Conservation (phyloP, 257 asterid genomes). For the Nicotiana tomentosiformis region DNA sequence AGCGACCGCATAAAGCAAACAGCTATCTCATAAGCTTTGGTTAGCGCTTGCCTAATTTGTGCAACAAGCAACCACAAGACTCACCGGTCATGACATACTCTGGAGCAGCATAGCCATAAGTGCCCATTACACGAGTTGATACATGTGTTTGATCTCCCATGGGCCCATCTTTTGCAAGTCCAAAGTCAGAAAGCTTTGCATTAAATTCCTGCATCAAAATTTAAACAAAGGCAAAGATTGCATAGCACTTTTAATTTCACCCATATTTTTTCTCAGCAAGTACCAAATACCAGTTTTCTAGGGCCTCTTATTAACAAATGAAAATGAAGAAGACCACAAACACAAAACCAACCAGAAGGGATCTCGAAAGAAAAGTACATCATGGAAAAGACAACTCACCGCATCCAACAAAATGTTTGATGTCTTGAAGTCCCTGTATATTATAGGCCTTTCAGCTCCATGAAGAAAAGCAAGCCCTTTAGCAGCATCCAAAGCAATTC, state of each 20-base stretch:
- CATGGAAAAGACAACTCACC: conserved; percentile 42
- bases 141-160: conserved; percentile 98
- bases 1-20: background rate
- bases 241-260: background rate
- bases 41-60: background rate
- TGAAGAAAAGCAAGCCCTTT: conserved; percentile 98
- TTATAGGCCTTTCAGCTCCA: conserved; percentile 79
- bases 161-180: conserved; percentile 94
- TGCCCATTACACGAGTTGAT: conserved; percentile 96
- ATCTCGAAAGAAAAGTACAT: background rate
- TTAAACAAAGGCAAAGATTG: background rate
- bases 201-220: conserved; percentile 62
- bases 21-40: background rate
- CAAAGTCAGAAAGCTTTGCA: conserved; percentile 94
- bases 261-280: background rate
- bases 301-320: background rate
- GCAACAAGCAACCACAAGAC: conserved; percentile 18
- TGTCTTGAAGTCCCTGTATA: conserved; percentile 92
- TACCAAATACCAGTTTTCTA: background rate
- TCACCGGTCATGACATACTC: conserved; percentile 98
- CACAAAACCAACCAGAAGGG: background rate
- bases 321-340: background rate
- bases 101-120: conserved; percentile 97
- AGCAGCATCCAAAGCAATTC: conserved; percentile 90
- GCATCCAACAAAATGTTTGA: conserved; percentile 75